A percentile compares a stretch with the other conserved stretches of the same genome.
Conservation (phyloP, 768 basidiomycete species). For the Tricholoma bakamatsutake region DNA sequence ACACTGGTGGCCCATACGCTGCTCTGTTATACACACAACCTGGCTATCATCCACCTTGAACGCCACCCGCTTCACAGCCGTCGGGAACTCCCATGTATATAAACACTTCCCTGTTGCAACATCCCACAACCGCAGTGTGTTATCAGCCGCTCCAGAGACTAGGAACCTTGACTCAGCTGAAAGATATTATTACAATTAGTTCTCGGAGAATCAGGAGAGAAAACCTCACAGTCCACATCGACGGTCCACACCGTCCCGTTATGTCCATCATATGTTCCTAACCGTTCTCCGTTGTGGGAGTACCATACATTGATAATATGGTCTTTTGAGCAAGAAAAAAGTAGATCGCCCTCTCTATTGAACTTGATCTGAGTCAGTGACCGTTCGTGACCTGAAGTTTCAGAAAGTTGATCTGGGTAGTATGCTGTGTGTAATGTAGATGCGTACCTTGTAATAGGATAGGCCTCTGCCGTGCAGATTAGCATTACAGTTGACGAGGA, state of each 20-base stretch:
- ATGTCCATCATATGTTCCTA: conserved; percentile 95
- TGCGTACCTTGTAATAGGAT: conserved; percentile 64
- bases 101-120: conserved; percentile 89
- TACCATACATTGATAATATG: conserved; percentile 94
- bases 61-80: conserved; percentile 92
- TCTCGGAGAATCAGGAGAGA: not conserved
- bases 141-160: conserved; percentile 92
- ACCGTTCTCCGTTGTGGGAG: conserved; percentile 92
- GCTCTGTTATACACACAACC: conserved; percentile 93
- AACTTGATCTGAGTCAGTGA: conserved; percentile 97
- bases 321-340: conserved; percentile 97
- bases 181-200: not conserved
- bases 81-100: conserved; percentile 96
- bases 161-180: conserved; percentile 78
- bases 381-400: conserved; percentile 81
- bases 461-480: conserved; percentile 43
- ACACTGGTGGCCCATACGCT: conserved; percentile 90
- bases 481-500: not conserved
- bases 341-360: conserved; percentile 92
- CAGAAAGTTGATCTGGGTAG: not conserved
- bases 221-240: conserved; percentile 83
- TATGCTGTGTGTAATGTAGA: not conserved
- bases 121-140: conserved; percentile 85
- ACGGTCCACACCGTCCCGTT: conserved; percentile 97
- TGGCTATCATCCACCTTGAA: conserved; percentile 83